Conservation (phyloP, 176 grass and related monocot species). For the Puya raimondii region DNA sequence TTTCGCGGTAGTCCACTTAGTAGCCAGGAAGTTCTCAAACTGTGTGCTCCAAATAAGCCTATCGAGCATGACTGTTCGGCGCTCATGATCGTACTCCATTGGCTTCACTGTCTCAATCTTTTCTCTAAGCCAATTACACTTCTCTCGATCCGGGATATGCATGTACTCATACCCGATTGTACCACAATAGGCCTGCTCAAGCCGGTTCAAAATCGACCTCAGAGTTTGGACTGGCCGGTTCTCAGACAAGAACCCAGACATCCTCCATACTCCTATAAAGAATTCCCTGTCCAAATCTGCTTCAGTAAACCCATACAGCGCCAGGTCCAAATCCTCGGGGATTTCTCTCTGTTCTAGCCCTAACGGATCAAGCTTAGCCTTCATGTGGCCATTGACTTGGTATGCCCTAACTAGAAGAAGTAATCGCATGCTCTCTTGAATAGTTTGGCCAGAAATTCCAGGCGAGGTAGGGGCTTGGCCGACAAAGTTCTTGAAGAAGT, state of each 20-base stretch:
- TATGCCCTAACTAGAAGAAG: slow-evolving; percentile 36
- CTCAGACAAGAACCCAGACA: slow-evolving; percentile 46
- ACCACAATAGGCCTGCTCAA: slow-evolving; percentile 38
- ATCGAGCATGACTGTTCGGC: slow-evolving; percentile 35
- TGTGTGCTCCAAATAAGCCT: slow-evolving; percentile 43
- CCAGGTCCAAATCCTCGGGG: slow-evolving; percentile 23
- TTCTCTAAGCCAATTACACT: slow-evolving; percentile 45
- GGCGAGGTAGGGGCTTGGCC: slow-evolving; percentile 28
- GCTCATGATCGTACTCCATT: slow-evolving; percentile 24
- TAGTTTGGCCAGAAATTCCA: slow-evolving; percentile 53
- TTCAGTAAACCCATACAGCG: slow-evolving; percentile 28
- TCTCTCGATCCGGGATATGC: slow-evolving; percentile 34
- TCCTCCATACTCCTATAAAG: slow-evolving; percentile 41
- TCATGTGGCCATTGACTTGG: slow-evolving; percentile 45
- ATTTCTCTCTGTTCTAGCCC: slow-evolving; percentile 17
- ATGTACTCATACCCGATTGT: slow-evolving; percentile 41
- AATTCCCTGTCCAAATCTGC: slow-evolving; percentile 41
- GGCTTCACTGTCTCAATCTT: slow-evolving; percentile 43
- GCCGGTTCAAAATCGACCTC: slow-evolving; percentile 16
- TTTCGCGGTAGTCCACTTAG: slow-evolving; percentile 36
- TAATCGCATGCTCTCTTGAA: slow-evolving; percentile 43
- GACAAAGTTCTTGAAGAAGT: slow-evolving; percentile 83
- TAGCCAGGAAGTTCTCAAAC: slow-evolving; percentile 43
- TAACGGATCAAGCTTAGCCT: slow-evolving; percentile 36
- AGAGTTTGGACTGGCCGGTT: slow-evolving; percentile 40